A percentile compares a stretch with the other conserved stretches of the same genome.
Conservation (phyloP, 75 land plant genomes). For the Sequoiadendron giganteum region DNA sequence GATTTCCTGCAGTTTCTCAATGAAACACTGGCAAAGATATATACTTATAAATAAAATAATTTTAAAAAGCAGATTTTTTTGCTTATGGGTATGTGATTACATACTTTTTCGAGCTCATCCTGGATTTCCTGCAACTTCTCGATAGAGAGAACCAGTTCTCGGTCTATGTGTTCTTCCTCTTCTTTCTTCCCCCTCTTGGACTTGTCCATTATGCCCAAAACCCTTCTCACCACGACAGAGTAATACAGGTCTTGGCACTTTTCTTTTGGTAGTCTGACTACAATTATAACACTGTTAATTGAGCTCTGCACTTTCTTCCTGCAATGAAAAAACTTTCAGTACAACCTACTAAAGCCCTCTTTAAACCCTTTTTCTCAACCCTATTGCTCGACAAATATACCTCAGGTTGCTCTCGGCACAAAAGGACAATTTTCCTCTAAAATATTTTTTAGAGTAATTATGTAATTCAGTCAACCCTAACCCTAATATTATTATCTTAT, state of each 20-base stretch:
- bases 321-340: not conserved
- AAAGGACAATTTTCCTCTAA: not conserved
- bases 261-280: not conserved
- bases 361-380: not conserved
- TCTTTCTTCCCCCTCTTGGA: constrained; percentile 53
- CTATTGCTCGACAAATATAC: not conserved
- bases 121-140: constrained; percentile 95
- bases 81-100: not conserved
- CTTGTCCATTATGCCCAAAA: constrained; percentile 29
- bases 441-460: not conserved
- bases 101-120: constrained; percentile 87
- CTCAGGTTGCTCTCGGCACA: not conserved
- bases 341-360: not conserved
- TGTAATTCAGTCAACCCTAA: not conserved
- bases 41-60: too few species aligned
- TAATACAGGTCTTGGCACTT: not conserved
- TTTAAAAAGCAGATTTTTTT: not conserved
- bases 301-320: not conserved
- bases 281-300: not conserved
- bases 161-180: constrained; percentile 53
- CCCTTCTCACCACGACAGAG: constrained; percentile 10
- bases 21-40: constrained; percentile 13
- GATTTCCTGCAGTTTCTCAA: constrained; percentile 91
- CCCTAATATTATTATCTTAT: not conserved
- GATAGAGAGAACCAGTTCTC: constrained; percentile 65